These are phyloP conservation scores for Ophiobolus disseminans DNA, from an alignment of 2,329 filamentous ascomycete species.

Conservation along the genomic window DNA sequence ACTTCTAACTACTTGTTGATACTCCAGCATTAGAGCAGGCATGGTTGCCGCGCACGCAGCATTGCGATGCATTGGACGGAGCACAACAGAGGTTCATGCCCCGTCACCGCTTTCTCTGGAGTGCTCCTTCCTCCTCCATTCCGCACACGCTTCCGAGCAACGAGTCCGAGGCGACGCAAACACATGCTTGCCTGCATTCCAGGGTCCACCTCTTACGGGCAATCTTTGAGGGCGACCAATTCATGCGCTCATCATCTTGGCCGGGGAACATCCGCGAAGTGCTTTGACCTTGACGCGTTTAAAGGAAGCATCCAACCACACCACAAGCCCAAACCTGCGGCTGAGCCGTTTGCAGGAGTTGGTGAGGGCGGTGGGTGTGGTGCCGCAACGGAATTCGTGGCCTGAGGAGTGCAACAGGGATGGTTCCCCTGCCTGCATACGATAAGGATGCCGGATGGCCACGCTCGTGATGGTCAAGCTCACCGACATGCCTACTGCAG, in stretches of 20 bases:
- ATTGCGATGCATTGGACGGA: slow-evolving; percentile 31
- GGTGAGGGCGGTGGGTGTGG: slow-evolving; percentile 30
- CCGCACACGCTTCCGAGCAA: slow-evolving; percentile 23
- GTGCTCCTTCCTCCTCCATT: slow-evolving; percentile 13
- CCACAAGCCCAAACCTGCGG: slow-evolving; percentile 30
- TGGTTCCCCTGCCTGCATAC: slow-evolving; percentile 25
- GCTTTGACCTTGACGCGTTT: slow-evolving; percentile 26
- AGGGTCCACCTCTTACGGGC: slow-evolving; percentile 18
- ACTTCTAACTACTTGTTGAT: slow-evolving; percentile 12
- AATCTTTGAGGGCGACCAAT: slow-evolving; percentile 16
- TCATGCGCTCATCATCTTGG: slow-evolving; percentile 12
- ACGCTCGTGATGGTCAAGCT: slow-evolving; percentile 22
- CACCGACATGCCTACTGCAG: slow-evolving; percentile 26
- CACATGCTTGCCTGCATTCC: slow-evolving; percentile 31
- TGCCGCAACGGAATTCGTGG: slow-evolving; percentile 17
- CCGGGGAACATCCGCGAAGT: slow-evolving; percentile 16
- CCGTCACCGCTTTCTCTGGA: slow-evolving; percentile 21
- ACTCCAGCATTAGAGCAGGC: slow-evolving; percentile 15
- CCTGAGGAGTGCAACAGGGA: slow-evolving; percentile 20
- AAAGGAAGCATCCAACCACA: slow-evolving; percentile 22
- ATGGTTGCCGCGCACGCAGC: slow-evolving; percentile 24
- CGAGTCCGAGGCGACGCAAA: slow-evolving; percentile 26
- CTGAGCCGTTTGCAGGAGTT: slow-evolving; percentile 40
- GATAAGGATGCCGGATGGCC: slow-evolving; percentile 30
- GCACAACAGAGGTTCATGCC: slow-evolving; percentile 30